Evolutionary conservation across 2,329 filamentous ascomycete species (phyloP), one percentile per base, ranked within the genome.

Genomic region (Fusarium xyrophilum): DNA sequence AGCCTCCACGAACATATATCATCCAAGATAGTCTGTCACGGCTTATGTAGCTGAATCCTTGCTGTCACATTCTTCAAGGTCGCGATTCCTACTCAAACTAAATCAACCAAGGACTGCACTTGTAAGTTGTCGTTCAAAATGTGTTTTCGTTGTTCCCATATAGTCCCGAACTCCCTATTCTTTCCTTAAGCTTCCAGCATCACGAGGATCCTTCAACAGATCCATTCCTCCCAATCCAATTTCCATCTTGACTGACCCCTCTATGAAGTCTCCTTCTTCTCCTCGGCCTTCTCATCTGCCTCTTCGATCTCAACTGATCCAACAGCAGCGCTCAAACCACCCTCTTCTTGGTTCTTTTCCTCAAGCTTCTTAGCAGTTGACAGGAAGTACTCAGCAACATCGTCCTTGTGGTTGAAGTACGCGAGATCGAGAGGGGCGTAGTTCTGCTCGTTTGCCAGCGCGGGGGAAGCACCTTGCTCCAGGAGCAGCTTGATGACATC

Each of bases 401-500:
- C 84, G 54, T 83, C 82, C 82, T 92, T 89, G 71, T 89, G 87
- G 67, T 89, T 88, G 70, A 91, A 84, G 76, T 91, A 88, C 19
- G 91, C 91, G 70, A 93, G 82, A 73, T 93, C 92, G 4, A 93
- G 82, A 5, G 91, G 88, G 72, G 94, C 91, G 73, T 97, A 92
- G 30, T 96, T 93, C 48, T 91, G 91, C 75, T 90, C 88, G 76
- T 98, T 98, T 75, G 89, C 89, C 33, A 93, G 82, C 14, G 89
- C 89, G 7, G 93, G 89, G 61, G 93, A 90, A 2, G 93, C 93
- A 5, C 93, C 93, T 5, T 88, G 83, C 44, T 89, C 88, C 4
- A 97, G 84, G 15, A 99, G 85, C 1, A 89, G 80, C 81, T 94
- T 92, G 10, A 97, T 93, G 6, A 89, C 87, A 9, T 90, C 87